phyloP scores from a whole-genome alignment of 2,329 filamentous ascomycete species.

The Calycina marina region DNA sequence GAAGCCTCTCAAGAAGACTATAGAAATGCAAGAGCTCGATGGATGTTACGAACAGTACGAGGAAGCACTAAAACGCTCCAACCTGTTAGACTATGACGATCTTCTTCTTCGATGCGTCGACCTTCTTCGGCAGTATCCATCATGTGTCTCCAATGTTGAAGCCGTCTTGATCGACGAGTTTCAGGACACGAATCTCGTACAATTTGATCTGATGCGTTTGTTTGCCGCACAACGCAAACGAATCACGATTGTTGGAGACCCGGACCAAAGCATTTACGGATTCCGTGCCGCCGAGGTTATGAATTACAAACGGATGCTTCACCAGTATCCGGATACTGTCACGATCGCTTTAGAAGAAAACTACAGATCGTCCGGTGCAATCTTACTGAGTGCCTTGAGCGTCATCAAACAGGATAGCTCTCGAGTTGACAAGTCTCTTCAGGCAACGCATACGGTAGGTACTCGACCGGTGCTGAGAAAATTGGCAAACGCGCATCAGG shows the following conservation, averaged over 20 bases:
- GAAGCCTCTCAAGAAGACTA: slow-evolving; percentile 16
- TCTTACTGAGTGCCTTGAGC: slow-evolving; percentile 63
- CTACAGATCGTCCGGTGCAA: slow-evolving; percentile 79
- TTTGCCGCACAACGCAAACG: slow-evolving; percentile 57
- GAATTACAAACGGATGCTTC: slow-evolving; percentile 68
- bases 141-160: slow-evolving; percentile 79
- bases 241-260: slow-evolving; percentile 94
- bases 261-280: slow-evolving; percentile 95
- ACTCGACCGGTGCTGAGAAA: slow-evolving; percentile 68
- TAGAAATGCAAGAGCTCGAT: slow-evolving; percentile 50
- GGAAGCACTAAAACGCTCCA: slow-evolving; percentile 55
- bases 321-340: slow-evolving; percentile 61
- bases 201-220: slow-evolving; percentile 86
- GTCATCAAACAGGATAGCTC: slow-evolving; percentile 83
- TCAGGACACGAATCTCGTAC: slow-evolving; percentile 89
- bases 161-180: slow-evolving; percentile 93
- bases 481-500: slow-evolving; percentile 51
- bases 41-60: slow-evolving; percentile 69
- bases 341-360: slow-evolving; percentile 85
- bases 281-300: slow-evolving; percentile 87
- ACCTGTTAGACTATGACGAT: slow-evolving; percentile 89
- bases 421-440: slow-evolving; percentile 64
- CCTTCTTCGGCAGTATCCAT: slow-evolving; percentile 56
- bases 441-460: slow-evolving; percentile 68
- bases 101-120: slow-evolving; percentile 72